phyloP scores from a whole-genome alignment of 1,139 yeast genomes.

The Martiniozyma asiatica region DNA sequence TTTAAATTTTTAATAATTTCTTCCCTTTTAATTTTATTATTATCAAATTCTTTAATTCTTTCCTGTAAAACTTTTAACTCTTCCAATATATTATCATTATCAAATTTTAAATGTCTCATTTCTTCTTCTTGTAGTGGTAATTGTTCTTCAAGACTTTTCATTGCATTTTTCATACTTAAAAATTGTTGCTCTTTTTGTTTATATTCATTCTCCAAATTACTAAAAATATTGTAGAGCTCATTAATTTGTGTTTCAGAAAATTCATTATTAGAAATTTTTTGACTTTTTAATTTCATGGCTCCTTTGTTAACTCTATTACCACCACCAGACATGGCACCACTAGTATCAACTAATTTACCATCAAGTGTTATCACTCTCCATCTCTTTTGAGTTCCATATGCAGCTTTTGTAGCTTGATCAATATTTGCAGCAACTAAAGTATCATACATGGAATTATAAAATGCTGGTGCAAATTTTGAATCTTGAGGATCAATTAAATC shows the following conservation, averaged over 20 bases:
- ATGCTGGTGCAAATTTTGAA: conserved; percentile 69
- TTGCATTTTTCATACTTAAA: conserved; percentile 45
- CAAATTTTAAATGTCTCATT: conserved; percentile 49
- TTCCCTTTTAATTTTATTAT: conserved; percentile 13
- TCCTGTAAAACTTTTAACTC: conserved; percentile 13
- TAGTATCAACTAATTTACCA: conserved; percentile 86
- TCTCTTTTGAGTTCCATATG: conserved; percentile 62
- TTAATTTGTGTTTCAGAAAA: conserved; percentile 38
- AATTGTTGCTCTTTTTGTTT: conserved; percentile 13
- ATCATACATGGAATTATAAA: conserved; percentile 74
- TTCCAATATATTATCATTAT: conserved; percentile 43
- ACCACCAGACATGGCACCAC: conserved; percentile 98
- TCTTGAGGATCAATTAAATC: conserved; percentile 68
- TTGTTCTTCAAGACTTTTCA: conserved; percentile 47
- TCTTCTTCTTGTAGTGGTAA: conserved; percentile 61
- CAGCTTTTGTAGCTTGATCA: conserved; percentile 75
- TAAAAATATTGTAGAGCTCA: conserved; percentile 26
- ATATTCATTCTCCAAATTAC: conserved; percentile 38
- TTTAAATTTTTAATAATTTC: conserved; percentile 27
- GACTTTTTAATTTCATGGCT: conserved; percentile 42
- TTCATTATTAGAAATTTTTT: conserved; percentile 31
- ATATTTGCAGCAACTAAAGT: conserved; percentile 78
- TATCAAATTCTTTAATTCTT: conserved; percentile 21
- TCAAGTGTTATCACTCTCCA: conserved; percentile 87
- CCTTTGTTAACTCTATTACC: conserved; percentile 60